A percentile compares a stretch with the other conserved stretches of the same genome.
These are phyloP conservation scores for Trapa incisa DNA, from an alignment of 345 rosid genomes.

Conservation along the genomic window DNA sequence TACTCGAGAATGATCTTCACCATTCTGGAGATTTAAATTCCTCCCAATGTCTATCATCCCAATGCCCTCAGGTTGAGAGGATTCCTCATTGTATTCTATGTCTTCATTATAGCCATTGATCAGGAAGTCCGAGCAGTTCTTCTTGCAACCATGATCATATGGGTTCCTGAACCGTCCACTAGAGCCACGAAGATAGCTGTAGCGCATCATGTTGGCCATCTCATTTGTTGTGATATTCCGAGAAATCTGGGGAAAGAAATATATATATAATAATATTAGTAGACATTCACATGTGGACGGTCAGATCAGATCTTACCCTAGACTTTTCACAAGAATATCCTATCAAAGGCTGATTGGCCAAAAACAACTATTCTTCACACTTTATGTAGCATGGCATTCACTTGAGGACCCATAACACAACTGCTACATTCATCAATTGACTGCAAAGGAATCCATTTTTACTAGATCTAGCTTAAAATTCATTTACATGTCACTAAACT, in stretches of 20 bases:
- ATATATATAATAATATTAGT: neutral
- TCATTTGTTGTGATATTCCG: slow-evolving; percentile 92
- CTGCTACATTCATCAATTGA: no score
- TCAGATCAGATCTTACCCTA: neutral
- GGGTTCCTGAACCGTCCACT: slow-evolving; percentile 93
- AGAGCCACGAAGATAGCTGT: slow-evolving; percentile 80
- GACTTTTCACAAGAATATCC: neutral
- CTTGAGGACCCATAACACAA: no score
- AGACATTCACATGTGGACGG: neutral
- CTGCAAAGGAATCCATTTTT: no score
- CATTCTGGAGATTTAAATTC: slow-evolving; percentile 35
- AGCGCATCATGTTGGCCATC: slow-evolving; percentile 83
- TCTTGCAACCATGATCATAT: slow-evolving; percentile 66
- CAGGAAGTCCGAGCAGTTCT: slow-evolving; percentile 85
- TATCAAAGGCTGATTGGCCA: neutral
- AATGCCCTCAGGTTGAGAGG: slow-evolving; percentile 47
- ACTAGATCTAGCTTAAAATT: no score
- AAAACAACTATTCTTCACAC: neutral
- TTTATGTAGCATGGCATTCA: neutral
- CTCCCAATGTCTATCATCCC: slow-evolving; percentile 67
- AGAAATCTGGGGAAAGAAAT: slow-evolving; percentile 43
- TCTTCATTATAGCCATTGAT: slow-evolving; percentile 82
- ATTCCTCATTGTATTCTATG: slow-evolving; percentile 39
- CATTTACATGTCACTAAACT: no score
- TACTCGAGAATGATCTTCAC: slow-evolving; percentile 23